These are phyloP conservation scores for Bromus sterilis DNA, from an alignment of 176 grass and related monocot species.

Conservation along the genomic window DNA sequence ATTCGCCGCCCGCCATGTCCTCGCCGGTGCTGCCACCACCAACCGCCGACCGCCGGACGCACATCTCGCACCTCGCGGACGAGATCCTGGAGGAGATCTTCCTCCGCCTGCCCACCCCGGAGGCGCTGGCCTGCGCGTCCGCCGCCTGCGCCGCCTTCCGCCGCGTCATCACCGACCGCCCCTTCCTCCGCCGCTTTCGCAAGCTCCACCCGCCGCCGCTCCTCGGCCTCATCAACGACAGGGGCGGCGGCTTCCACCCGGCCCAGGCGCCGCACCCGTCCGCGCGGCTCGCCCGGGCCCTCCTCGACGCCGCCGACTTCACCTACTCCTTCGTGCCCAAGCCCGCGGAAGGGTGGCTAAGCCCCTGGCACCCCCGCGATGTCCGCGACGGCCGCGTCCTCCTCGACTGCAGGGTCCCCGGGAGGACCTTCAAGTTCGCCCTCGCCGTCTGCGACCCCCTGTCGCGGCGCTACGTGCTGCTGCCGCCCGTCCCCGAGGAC, in stretches of 20 bases:
- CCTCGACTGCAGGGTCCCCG: not conserved
- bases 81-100: constrained; percentile 25
- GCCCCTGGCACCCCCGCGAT: not conserved
- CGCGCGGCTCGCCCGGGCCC: not conserved
- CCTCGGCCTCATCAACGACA: constrained; percentile 5
- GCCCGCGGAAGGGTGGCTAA: not conserved
- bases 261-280: constrained; percentile 7
- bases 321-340: constrained; percentile 3
- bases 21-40: not conserved
- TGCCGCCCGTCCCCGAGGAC: not conserved
- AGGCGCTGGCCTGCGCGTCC: not conserved
- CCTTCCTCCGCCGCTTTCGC: constrained; percentile 18
- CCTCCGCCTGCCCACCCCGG: not conserved
- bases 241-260: not conserved
- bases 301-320: not conserved
- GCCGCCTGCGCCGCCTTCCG: not conserved
- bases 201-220: constrained; percentile 6
- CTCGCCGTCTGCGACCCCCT: constrained; percentile 17
- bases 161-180: not conserved
- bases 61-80: not conserved
- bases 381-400: constrained; percentile 7
- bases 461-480: not conserved
- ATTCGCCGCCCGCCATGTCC: not conserved
- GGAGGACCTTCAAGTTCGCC: not conserved
- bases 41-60: not conserved